phyloP scores from a whole-genome alignment of 352 stramenopile genomes.

The Hyaloperonospora brassicae region DNA sequence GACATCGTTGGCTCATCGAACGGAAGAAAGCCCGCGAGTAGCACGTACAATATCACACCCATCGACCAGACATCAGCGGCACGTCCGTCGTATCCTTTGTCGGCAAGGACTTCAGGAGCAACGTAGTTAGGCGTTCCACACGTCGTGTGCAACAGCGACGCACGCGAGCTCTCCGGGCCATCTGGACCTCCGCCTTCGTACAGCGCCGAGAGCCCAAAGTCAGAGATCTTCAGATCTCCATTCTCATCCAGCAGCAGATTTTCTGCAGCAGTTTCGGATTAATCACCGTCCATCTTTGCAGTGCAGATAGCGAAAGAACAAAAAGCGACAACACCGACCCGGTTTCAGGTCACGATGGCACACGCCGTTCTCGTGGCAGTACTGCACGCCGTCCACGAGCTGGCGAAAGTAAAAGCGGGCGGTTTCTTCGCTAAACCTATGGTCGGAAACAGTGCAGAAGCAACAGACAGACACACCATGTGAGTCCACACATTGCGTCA shows the following conservation, averaged over 20 bases:
- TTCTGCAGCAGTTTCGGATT: constrained; percentile 31
- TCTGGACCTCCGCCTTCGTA: constrained; percentile 80
- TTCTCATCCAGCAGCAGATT: constrained; percentile 95
- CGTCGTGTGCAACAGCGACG: constrained; percentile 91
- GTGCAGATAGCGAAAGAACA: neutral
- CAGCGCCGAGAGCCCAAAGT: constrained; percentile 96
- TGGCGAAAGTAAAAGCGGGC: constrained; percentile 98
- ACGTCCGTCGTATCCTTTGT: constrained; percentile 92
- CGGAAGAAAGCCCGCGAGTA: constrained; percentile 89
- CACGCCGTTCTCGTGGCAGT: constrained; percentile 96
- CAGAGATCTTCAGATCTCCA: constrained; percentile 97
- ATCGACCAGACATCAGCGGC: constrained; percentile 95
- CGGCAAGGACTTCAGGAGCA: constrained; percentile 87
- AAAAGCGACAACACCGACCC: constrained; percentile 29
- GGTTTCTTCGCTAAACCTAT: constrained; percentile 92
- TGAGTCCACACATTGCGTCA: constrained; percentile 8
- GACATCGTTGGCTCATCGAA: constrained; percentile 94
- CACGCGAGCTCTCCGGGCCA: constrained; percentile 75
- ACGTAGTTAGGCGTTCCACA: constrained; percentile 97
- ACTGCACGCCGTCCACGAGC: constrained; percentile 94
- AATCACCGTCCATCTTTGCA: no score
- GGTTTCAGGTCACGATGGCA: constrained; percentile 96
- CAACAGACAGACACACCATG: neutral
- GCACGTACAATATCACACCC: constrained; percentile 97
- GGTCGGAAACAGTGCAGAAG: neutral